These are phyloP conservation scores for Fusarium sp. DNA, from an alignment of 2,329 filamentous ascomycete species.

Conservation along the genomic window DNA sequence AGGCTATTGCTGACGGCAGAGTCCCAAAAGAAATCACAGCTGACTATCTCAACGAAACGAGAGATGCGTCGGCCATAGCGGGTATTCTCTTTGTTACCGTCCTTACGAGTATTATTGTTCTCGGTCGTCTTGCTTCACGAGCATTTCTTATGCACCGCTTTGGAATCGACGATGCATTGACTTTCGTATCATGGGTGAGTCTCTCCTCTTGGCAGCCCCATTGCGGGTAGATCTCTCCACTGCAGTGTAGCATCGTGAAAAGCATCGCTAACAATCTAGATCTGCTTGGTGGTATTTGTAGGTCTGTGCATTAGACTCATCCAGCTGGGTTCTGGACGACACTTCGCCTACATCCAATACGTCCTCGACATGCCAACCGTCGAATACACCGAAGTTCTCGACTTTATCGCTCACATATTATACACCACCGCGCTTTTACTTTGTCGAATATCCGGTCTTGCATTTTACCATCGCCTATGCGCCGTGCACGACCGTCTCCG, in stretches of 20 bases:
- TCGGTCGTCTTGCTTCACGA: conserved; percentile 52
- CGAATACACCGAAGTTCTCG: conserved; percentile 58
- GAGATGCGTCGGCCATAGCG: conserved; percentile 53
- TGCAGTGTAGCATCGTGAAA: neutral
- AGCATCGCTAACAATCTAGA: conserved; percentile 40
- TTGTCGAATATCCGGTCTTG: conserved; percentile 64
- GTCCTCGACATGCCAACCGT: conserved; percentile 57
- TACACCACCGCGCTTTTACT: conserved; percentile 63
- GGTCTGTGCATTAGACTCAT: conserved; percentile 59
- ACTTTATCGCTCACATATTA: conserved; percentile 63
- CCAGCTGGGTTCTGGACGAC: conserved; percentile 60
- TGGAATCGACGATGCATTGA: conserved; percentile 55
- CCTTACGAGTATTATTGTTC: conserved; percentile 52
- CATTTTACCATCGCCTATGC: conserved; percentile 63
- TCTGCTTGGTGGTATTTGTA: conserved; percentile 57
- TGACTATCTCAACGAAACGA: conserved; percentile 52
- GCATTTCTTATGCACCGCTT: conserved; percentile 53
- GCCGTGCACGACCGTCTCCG: conserved; percentile 52
- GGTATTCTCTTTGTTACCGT: conserved; percentile 55
- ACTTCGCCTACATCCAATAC: conserved; percentile 60
- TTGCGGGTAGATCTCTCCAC: conserved; percentile 20
- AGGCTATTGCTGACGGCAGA: conserved; percentile 52
- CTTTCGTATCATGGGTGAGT: conserved; percentile 53
- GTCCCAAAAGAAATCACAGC: conserved; percentile 52
- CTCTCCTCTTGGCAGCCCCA: neutral